These are phyloP conservation scores for Metschnikowia cubensis DNA, from an alignment of 805 yeast genomes.

Conservation along the genomic window DNA sequence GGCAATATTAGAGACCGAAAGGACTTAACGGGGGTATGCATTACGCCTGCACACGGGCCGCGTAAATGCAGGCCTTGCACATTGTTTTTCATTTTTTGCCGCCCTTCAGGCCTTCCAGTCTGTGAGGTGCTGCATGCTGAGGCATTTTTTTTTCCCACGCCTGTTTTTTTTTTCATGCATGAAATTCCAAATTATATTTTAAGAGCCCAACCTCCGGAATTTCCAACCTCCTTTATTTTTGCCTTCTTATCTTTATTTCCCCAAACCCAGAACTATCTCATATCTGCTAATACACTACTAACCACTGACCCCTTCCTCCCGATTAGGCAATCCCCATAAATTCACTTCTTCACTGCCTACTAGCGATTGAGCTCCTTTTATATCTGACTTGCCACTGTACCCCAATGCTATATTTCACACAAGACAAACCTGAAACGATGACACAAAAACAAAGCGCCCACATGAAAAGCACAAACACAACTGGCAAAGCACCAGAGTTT, in stretches of 20 bases:
- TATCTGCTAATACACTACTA: too few relatives aligned
- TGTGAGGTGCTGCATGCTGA: background rate
- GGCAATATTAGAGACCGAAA: background rate
- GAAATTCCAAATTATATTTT: background rate
- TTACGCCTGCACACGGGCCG: background rate
- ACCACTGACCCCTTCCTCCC: too few relatives aligned
- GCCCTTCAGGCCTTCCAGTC: background rate
- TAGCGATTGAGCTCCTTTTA: too few relatives aligned
- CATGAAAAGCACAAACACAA: too few relatives aligned
- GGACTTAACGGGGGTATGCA: background rate
- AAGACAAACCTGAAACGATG: background rate
- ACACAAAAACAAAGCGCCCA: too few relatives aligned
- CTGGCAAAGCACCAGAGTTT: too few relatives aligned
- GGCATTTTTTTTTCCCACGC: background rate
- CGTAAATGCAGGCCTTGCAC: background rate
- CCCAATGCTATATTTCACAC: background rate
- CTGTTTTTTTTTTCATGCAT: constrained; percentile 2
- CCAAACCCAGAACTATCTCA: too few relatives aligned
- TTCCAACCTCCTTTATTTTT: background rate
- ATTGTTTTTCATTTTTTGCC: background rate
- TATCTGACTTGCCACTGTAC: background rate
- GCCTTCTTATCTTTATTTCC: too few relatives aligned
- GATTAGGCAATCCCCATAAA: too few relatives aligned
- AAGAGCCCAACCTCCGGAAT: constrained; percentile 1
- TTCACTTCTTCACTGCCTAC: too few relatives aligned